Evolutionary conservation across 768 basidiomycete genomes (phyloP), one percentile per base, ranked within the genome.

Genomic region (Krasilnikovozyma curviuscula): DNA sequence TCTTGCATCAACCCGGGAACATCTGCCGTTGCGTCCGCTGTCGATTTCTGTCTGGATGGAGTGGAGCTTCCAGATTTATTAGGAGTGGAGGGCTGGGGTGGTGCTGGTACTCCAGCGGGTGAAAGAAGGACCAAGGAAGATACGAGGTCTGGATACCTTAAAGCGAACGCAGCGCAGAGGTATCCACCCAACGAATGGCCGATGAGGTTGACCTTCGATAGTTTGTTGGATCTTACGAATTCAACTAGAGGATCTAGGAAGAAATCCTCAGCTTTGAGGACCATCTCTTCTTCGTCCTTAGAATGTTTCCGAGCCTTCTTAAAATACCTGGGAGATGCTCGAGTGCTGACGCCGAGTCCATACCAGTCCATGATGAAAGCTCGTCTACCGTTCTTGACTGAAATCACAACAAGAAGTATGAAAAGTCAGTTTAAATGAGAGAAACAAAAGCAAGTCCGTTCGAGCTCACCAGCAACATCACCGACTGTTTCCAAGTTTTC

Each of bases 351-450:
- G 21, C 49, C 49, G 29, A 44, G 29, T 6, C 49, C 49, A 21
- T 32, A n/a, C 43, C 42, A 45, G 30, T 50, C 49, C 28, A 50
- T 35, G 27, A 50, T n/a, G 49, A 43, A 50, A 4, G 37, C 37
- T 7, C 27, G n/a, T 25, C 45, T 25, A 27, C 25, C n/a, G 6
- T 34, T 46, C n/a, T 32, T 34, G 10, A 29, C 45, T 28, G 45
- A 16, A 23, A 1, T 2, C 25, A 25, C n/a, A 30, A 4, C n/a
- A 24, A 37, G 12, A 46, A 5, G 45, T 5, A 28, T 16, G 27
- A 27, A 7, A 28, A 24, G 8, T 18, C 16, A 18, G 40, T 25
- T 21, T 24, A 6, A 24, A 27, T 7, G 9, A 41, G 16, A 27
- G 7, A 25, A 8, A 41, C 5, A 41, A 18, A 41, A 27, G 28